These are phyloP conservation scores for Penicillium turbatum DNA, from an alignment of 495 filamentous ascomycete species.

Conservation along the genomic window DNA sequence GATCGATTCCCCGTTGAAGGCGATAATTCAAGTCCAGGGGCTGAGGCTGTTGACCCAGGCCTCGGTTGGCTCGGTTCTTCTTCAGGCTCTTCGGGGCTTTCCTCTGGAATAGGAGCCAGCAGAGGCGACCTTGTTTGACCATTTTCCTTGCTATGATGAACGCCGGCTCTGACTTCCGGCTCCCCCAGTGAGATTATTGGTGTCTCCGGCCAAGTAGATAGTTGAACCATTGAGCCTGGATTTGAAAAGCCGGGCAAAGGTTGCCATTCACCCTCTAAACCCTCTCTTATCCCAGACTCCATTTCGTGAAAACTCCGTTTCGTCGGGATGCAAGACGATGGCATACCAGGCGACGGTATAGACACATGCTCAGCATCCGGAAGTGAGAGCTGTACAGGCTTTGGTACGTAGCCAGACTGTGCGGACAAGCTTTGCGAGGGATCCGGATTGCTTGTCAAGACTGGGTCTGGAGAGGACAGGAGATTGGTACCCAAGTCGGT, in stretches of 20 bases:
- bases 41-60: background rate
- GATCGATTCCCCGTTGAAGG: background rate
- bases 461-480: background rate
- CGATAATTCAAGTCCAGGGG: background rate
- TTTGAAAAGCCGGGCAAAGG: too few species aligned
- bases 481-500: conserved; percentile 8
- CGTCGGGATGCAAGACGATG: background rate
- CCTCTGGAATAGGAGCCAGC: conserved; percentile 13
- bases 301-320: conserved; percentile 1
- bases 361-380: background rate
- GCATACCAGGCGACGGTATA: background rate
- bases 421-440: background rate
- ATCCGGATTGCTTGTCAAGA: background rate
- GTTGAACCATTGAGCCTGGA: too few species aligned
- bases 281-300: background rate
- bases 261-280: background rate
- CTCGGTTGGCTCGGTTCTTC: background rate
- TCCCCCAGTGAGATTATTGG: background rate
- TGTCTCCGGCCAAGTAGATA: background rate
- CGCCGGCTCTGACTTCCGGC: too few species aligned
- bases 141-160: background rate
- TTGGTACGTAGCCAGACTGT: background rate
- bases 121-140: conserved; percentile 3
- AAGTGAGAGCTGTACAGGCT: background rate
- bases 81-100: background rate